Percentiles rank a stretch among this genome's conserved stretches.
phyloP scores from a whole-genome alignment of 2,329 filamentous ascomycete species.

The Cladosporium sp. region DNA sequence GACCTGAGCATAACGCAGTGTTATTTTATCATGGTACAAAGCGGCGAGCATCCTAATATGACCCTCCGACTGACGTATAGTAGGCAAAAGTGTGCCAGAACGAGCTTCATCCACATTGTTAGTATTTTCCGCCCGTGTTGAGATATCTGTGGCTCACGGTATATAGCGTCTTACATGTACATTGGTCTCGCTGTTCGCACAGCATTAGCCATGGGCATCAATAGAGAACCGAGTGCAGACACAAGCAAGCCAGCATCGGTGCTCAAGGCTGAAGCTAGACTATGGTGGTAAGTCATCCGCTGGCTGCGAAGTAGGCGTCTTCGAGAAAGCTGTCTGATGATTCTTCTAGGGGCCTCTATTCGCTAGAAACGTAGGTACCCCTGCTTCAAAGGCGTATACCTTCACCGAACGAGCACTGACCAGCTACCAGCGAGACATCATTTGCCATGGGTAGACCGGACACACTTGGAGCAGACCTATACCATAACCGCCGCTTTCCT shows the following conservation, averaged over 20 bases:
- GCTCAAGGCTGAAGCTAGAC: neutral
- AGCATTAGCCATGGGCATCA: constrained; percentile 3
- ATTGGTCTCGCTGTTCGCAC: constrained; percentile 9
- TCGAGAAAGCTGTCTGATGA: neutral
- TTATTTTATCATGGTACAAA: neutral
- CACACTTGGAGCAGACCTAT: neutral
- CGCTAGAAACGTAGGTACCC: neutral
- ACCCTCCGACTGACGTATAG: neutral
- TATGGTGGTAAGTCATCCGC: neutral
- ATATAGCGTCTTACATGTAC: constrained; percentile 2
- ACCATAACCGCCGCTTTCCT: neutral
- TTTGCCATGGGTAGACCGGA: constrained; percentile 7
- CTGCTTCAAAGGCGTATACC: no score
- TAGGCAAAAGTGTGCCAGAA: constrained; percentile 1
- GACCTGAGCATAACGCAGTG: constrained; percentile 2
- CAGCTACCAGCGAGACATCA: neutral
- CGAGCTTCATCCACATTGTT: constrained; percentile 3
- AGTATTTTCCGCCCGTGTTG: neutral
- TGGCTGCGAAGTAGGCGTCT: neutral
- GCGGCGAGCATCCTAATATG: neutral
- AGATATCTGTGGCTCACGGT: neutral
- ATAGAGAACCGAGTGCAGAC: neutral
- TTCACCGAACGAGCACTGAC: neutral
- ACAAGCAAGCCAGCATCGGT: neutral
- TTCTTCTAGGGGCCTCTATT: neutral